Evolutionary conservation across 2,329 filamentous ascomycete genomes (phyloP), one percentile per base, ranked within the genome.

Genomic region (Exophiala viscosa): DNA sequence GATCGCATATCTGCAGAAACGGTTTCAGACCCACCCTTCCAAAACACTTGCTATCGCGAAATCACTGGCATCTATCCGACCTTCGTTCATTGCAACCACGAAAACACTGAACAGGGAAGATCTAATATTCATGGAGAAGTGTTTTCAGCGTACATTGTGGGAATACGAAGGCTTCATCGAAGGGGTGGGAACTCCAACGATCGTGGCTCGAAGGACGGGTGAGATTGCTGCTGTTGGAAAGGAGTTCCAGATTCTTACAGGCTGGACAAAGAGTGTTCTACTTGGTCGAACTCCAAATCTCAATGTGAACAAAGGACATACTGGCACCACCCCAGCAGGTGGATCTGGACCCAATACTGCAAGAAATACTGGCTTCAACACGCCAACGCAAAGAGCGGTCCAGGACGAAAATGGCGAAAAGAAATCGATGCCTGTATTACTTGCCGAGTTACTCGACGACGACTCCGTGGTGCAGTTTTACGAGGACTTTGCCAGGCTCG

Each of bases 91-190:
- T 58, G 86, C 90, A 9, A 95, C 90, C 57, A 95, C 89, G 15
- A 88, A 88, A 64, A 90, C 89, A n/a, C 76, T 97, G 55, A 91
- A 90, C 59, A 79, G 85, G 14, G 86, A 93, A 64, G 93, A 99
- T 69, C 76, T 97, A 23, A 85, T 99, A 17, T 96, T 97, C 69
- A 96, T 96, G 87, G 93, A 99, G 69, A 95, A 95, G 72, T 95
- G 88, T 65, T 90, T 97, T 66, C 93, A 99, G 70, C 83, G 93
- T 34, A 95, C 90, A 0, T 77, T 97, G 9, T 90, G 90, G 65
- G 90, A 96, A 67, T 95, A 95, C 64, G 90, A 97, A 66, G 90
- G 95, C 60, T 93, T 95, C 61, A 87, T 96, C 75, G 84, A 88
- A 52, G 85, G 90, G 59, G 90, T 87, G 55, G 90, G 90, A 35